Conservation (phyloP, 1,284 basidiomycete genomes). For the Irpex sp. region DNA sequence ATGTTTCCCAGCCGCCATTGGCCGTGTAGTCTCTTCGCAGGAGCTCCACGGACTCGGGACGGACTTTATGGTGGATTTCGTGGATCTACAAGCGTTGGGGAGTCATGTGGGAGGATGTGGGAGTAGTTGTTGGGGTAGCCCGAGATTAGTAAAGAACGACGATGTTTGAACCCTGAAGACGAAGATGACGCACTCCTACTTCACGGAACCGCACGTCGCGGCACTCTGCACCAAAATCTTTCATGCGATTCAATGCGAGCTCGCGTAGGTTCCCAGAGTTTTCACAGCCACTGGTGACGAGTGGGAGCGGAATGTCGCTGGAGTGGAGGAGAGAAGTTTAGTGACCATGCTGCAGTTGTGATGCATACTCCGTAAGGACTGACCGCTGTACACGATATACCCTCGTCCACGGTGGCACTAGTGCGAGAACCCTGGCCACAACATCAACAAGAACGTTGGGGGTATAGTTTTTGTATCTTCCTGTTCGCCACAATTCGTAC, state of each 20-base stretch:
- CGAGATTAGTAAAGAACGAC: slow-evolving; percentile 7
- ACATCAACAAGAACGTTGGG: slow-evolving; percentile 98
- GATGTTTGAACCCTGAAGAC: background rate
- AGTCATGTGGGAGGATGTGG: slow-evolving; percentile 7
- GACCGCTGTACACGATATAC: slow-evolving; percentile 97
- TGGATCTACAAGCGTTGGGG: slow-evolving; percentile 61
- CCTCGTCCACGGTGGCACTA: slow-evolving; percentile 98
- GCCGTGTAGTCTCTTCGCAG: slow-evolving; percentile 95
- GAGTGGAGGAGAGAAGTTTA: slow-evolving; percentile 6
- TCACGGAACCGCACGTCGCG: slow-evolving; percentile 97
- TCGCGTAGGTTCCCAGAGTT: slow-evolving; percentile 97
- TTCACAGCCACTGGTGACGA: slow-evolving; percentile 96
- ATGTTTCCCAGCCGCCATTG: slow-evolving; percentile 99
- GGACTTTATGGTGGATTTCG: slow-evolving; percentile 97
- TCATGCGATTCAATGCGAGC: slow-evolving; percentile 95
- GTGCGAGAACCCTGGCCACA: slow-evolving; percentile 91
- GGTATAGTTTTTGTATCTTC: slow-evolving; percentile 98
- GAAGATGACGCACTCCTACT: slow-evolving; percentile 75
- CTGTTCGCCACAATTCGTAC: slow-evolving; percentile 96
- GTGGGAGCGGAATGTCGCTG: slow-evolving; percentile 93
- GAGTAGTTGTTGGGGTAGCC: slow-evolving; percentile 5
- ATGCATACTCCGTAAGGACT: slow-evolving; percentile 20
- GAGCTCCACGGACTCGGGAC: slow-evolving; percentile 96
- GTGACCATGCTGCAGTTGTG: slow-evolving; percentile 2
- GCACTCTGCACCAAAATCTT: slow-evolving; percentile 98